Base-by-base conservation (phyloP, 768 basidiomycete genomes). In the Collybia nuda region DNA sequence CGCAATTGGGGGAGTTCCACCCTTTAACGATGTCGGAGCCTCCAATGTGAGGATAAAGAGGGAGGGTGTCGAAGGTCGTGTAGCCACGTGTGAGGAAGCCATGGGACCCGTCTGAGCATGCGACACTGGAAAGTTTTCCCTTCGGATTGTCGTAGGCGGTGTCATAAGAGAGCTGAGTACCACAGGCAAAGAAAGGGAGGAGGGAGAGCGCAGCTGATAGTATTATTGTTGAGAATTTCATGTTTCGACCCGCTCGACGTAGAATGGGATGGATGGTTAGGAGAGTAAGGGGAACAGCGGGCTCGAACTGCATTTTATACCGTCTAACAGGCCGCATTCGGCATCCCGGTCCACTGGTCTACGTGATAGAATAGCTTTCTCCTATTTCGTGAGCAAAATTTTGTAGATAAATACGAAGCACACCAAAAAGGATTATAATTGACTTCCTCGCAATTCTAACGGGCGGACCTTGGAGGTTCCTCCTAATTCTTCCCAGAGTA, bases 21-120 rank as follows among this genome's bases (percentile, higher is more conserved):
- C 70, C 72, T 9, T 51, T 54, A 50, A 84, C 62, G 26, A 66
- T 71, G 14, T 66, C 63, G 0, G 69, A 72, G 1, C 75, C 81
- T 22, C 79, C 81, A 59, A 85, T 78, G 63, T 66, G 58, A 4
- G 82, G 81, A 66, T 79, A 85, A 45, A 56, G 64, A 12, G 82
- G 79, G 21, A 85, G 61, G 28, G 69, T 65, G 9, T 62, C 68
- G 40, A 82, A 76, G 19, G 71, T 80, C 12, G 61, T 66, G 62
- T 64, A 82, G 14, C 58, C 60, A 18, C 62, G 62, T 12, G 67
- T 69, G 8, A 67, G 32, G 7, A 83, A 65, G 19, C 79, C 80
- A 46, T 78, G 60, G 15, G 62, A 40, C n/a, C 80, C 79, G 44
- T 74, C 69, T 1, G 78, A 80, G 66, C 82, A 84, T 40, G 74